Evolutionary conservation across 139 green algal species (phyloP), one percentile per base, ranked within the genome.

Genomic region (Mesotaenium endlicherianum): DNA sequence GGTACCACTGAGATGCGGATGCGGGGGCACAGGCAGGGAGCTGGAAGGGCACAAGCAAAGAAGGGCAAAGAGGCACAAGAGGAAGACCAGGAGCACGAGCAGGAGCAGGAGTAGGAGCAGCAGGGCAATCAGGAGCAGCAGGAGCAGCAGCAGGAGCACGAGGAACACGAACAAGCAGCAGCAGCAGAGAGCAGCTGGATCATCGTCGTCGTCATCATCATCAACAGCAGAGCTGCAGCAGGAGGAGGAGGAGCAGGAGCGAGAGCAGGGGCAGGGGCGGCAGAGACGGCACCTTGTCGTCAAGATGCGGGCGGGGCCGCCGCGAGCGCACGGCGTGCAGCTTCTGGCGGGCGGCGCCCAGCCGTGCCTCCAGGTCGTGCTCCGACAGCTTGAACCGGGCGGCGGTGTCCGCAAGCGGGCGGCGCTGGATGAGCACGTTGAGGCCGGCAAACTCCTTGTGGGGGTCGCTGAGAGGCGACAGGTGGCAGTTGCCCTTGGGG

Each of bases 381-480:
- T 68, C 72, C 20, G 78, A 75, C 80, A 92, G 45, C 1, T 85
- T 80, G 26, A 83, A 42, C 26, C 17, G 75, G 75, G 44, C 30
- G 0, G 90, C 87, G 0, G 88, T 90, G 14, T 93, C 86, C 5
- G 31, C 53, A 53, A 93, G 45, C 0, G 34, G 75, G 75, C 88
- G 60, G 20, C 55, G 47, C 75, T 89, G 55, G 45, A 92, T 91
- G n/a, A 94, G 88, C 50, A 93, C 90, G 71, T 97, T 98, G 44
- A 90, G 91, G 30, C 93, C 94, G 0, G 5, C 41, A 75, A 97
- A 98, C 86, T 97, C 94, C 0, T 83, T 34, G 75, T 97, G 94
- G 0, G 94, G 94, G 85, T 97, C 94, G 47, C 88, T 94, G 4
- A 72, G 64, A 38, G 75, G 47, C 6, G 86, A 94, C 70, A 93